A percentile compares a stretch with the other conserved stretches of the same genome.
Evolutionary conservation across 257 asterid genomes (phyloP).

Genomic region (Solanum commersonii): DNA sequence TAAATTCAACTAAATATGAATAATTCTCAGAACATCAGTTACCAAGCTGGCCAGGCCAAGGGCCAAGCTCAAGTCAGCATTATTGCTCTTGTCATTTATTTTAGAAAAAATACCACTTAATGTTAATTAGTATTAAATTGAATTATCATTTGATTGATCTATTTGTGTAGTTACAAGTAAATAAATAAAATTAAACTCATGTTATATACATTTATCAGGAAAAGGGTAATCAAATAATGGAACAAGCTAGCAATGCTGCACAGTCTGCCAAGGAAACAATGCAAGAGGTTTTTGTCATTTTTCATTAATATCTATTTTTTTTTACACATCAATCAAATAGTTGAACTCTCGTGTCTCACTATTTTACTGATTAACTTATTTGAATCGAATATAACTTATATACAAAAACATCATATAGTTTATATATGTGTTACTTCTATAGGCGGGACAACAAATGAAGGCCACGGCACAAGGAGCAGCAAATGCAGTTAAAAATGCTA

Average conservation of each 20-base stretch:
- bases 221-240: constrained; percentile 46
- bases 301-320: background rate
- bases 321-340: background rate
- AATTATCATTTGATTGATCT: background rate
- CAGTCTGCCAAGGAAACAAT: constrained; percentile 45
- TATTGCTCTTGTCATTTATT: background rate
- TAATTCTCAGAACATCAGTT: background rate
- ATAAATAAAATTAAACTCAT: background rate
- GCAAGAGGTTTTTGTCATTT: constrained; percentile 20
- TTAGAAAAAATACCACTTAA: background rate
- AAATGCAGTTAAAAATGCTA: constrained; percentile 6
- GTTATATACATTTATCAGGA: constrained; percentile 17
- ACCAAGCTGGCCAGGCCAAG: background rate
- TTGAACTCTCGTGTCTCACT: background rate
- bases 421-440: background rate
- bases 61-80: background rate
- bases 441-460: constrained; percentile 3
- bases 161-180: background rate
- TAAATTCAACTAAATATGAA: background rate
- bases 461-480: constrained; percentile 10
- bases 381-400: background rate
- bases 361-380: background rate
- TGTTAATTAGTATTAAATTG: background rate
- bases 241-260: constrained; percentile 43
- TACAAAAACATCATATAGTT: background rate